Base-by-base conservation (phyloP, 1,139 yeast genomes). In the Yamadazyma spencermartinsiae region DNA sequence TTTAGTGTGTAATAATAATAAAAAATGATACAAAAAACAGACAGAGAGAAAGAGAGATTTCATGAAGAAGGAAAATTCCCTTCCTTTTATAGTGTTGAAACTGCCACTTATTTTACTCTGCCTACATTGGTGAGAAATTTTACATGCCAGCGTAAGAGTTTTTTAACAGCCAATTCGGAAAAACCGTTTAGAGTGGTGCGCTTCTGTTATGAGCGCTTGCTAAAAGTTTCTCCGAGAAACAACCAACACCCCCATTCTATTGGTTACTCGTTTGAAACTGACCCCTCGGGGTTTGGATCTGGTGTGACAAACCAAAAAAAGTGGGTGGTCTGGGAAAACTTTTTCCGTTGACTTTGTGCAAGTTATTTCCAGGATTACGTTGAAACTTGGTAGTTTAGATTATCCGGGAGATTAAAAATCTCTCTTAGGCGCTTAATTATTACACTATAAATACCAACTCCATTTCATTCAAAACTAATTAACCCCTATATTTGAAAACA, bases 201-300 rank as follows among this genome's bases (percentile, higher is more conserved):
- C 12, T 4, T 23, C 12, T 9, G 26, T 28, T 28, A 16, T 15
- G 8, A 28, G 31, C 17, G 12, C 8, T 9, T 4, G 5, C 19
- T 4, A 5, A 15, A 15, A 28, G 31, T 28, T 28, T 28, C 31
- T 28, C 31, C 31, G 31, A 28, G 20, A 28, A 15, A 28, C 16
- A 7, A 26, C 29, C 29, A 26, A 13, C 6, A 12, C 29, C 31
- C 12, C 31, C 31, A 28, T 14, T 15, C 16, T 9, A 28, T 28
- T 28, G 16, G 16, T 28, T 28, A 8, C 16, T 16, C 29, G 11
- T 4, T 14, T 15, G 10, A 16, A n/a, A 20, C n/a, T 16, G 16
- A 28, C 17, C 29, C 29, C 29, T 12, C 29, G 29, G 26, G 26
- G 26, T 8, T 23, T 11, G 8, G 26, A 12, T 23, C n/a, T 8